These are phyloP conservation scores for Barnettozyma vustinii DNA, from an alignment of 805 yeast genomes.

Conservation along the genomic window DNA sequence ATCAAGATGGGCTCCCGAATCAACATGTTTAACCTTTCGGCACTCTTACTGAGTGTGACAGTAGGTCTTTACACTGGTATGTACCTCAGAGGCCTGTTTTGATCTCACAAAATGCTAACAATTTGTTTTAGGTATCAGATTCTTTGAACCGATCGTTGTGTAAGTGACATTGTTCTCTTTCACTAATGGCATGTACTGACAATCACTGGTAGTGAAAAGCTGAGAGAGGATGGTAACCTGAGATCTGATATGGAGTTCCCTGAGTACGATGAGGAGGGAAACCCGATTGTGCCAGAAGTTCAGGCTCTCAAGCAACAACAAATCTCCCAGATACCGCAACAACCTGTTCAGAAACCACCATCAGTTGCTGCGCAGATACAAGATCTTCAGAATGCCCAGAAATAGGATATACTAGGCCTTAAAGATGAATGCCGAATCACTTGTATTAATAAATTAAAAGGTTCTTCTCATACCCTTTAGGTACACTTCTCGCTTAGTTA, in stretches of 20 bases:
- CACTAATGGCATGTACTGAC: conserved; percentile 7
- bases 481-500: too few species aligned
- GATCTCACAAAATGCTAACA: background rate
- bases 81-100: conserved; percentile 6
- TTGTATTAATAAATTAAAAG: background rate
- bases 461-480: background rate
- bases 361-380: conserved; percentile 3
- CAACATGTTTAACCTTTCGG: conserved; percentile 25
- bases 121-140: conserved; percentile 41
- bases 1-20: conserved; percentile 20
- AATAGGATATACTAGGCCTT: background rate
- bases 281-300: conserved; percentile 24
- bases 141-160: conserved; percentile 72
- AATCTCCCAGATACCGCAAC: background rate
- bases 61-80: conserved; percentile 42
- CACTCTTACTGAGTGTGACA: conserved; percentile 20
- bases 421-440: background rate
- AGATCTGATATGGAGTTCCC: conserved; percentile 57
- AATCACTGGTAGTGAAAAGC: conserved; percentile 41
- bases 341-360: background rate
- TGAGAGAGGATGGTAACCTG: conserved; percentile 59
- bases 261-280: conserved; percentile 43
- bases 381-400: background rate
- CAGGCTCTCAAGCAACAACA: conserved; percentile 7
- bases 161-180: conserved; percentile 29